Evolutionary conservation across 1,284 basidiomycete genomes (phyloP).

Genomic region (Moesziomyces sp.): DNA sequence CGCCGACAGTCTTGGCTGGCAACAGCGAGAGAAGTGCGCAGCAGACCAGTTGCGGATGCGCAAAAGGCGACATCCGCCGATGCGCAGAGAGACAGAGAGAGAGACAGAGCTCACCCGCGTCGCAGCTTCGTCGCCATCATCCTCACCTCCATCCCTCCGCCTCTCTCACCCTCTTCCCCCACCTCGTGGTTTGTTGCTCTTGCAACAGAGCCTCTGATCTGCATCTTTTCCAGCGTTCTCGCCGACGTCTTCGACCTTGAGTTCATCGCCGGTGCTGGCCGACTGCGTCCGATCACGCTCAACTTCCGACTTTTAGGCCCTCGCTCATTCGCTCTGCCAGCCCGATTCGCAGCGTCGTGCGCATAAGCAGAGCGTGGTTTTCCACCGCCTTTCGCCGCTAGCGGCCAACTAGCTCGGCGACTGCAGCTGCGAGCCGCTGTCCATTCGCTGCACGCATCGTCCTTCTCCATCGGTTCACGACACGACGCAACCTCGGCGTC

Average conservation of each 20-base stretch:
- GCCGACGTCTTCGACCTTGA: neutral
- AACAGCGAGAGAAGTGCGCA: neutral
- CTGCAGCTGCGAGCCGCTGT: slow-evolving; percentile 1
- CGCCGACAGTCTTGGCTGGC: slow-evolving; percentile 4
- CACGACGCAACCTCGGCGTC: slow-evolving; percentile 21
- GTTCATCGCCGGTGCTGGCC: slow-evolving; percentile 15
- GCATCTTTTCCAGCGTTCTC: slow-evolving; percentile 8
- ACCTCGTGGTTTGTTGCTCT: slow-evolving; percentile 20
- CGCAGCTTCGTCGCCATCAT: slow-evolving; percentile 16
- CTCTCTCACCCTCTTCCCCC: slow-evolving; percentile 1
- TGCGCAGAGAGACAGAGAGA: neutral
- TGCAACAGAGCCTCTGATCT: slow-evolving; percentile 43
- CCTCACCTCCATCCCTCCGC: slow-evolving; percentile 6
- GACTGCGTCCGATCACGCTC: slow-evolving; percentile 45
- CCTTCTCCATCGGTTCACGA: neutral
- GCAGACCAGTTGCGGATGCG: no score
- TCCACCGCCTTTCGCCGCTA: neutral
- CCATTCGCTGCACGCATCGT: neutral
- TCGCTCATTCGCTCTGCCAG: slow-evolving; percentile 1
- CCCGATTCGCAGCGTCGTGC: slow-evolving; percentile 9
- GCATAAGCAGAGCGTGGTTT: slow-evolving; percentile 2
- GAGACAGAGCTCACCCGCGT: neutral
- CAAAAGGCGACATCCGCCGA: neutral
- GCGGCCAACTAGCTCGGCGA: slow-evolving; percentile 1
- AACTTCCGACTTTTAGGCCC: slow-evolving; percentile 1